Evolutionary conservation across 169 alveolate genomes (phyloP).

Genomic region (Neospora caninum): DNA sequence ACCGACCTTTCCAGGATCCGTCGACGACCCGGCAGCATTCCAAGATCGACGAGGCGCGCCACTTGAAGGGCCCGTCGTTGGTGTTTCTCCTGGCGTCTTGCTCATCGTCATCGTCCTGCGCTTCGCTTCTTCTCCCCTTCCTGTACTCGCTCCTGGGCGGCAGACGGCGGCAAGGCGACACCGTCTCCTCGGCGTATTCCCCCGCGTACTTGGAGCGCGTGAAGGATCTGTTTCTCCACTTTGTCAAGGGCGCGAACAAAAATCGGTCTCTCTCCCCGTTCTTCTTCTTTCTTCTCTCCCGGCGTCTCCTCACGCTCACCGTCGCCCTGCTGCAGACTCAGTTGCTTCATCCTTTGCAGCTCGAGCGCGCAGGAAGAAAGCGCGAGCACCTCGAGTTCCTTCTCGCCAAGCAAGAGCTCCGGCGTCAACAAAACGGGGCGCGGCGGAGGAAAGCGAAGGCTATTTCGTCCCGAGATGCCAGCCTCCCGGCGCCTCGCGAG

Average conservation of each 20-base stretch:
- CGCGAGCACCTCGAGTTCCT: conserved; percentile 45
- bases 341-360: conserved; percentile 55
- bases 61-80: conserved; percentile 59
- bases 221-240: conserved; percentile 56
- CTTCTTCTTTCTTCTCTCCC: conserved; percentile 35
- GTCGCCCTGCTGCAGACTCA: conserved; percentile 59
- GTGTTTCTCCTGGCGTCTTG: conserved; percentile 33
- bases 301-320: conserved; percentile 54
- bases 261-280: conserved; percentile 23
- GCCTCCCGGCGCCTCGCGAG: neutral
- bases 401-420: conserved; percentile 56
- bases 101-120: neutral
- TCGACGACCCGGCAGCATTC: conserved; percentile 35
- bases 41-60: conserved; percentile 60
- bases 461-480: neutral
- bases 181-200: conserved; percentile 48
- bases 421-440: neutral
- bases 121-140: neutral
- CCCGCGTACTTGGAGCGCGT: conserved; percentile 47
- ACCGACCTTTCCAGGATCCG: conserved; percentile 42
- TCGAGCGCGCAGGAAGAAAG: conserved; percentile 44
- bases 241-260: conserved; percentile 44
- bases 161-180: conserved; percentile 20
- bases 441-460: neutral
- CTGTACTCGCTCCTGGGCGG: conserved; percentile 19